Evolutionary conservation across 2,329 filamentous ascomycete species (phyloP), one percentile per base, ranked within the genome.

Genomic region (Fusarium sp.): DNA sequence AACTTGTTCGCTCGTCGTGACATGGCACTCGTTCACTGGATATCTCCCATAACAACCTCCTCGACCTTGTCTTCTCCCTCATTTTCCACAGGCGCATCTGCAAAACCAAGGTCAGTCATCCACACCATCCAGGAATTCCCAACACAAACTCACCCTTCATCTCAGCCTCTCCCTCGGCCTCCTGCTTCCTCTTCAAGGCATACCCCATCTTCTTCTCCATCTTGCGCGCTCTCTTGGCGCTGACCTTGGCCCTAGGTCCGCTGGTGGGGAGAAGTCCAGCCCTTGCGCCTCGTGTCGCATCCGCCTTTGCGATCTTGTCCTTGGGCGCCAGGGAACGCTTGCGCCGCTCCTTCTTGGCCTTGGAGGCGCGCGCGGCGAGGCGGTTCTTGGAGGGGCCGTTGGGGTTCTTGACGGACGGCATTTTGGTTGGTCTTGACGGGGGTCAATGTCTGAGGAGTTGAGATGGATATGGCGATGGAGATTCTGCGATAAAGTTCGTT

Each of bases 371-470:
- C 38, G 87, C 86, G 20, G 83, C 83, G 42, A 87, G 81, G 16
- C 88, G 86, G 84, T 89, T 89, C 78, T 86, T 86, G 63, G 87
- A 90, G 11, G 85, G 84, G 56, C 84, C 85, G 85, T 91, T 91
- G 78, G 88, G 89, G 82, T 90, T 91, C 74, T 88, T 87, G 76
- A 89, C 86, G 57, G 88, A 90, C 18, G 86, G 85, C 88, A 89
- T 90, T 71, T 65, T 78, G 60, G n/a, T 27, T 22, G 60, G 40
- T 18, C 7, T 63, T 20, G 45, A 8, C 13, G 38, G 29, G 29
- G 13, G 35, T 27, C 40, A 42, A 38, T 42, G 40, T 54, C 38
- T 36, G 20, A 50, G 13, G 57, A 36, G 29, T n/a, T 33, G 18
- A 29, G 61, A 29, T 57, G 54, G 57, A 20, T 31, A 27, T 68